A percentile compares a stretch with the other conserved stretches of the same genome.
Conservation (phyloP, 768 basidiomycete genomes). For the Phylloporus scabripes region DNA sequence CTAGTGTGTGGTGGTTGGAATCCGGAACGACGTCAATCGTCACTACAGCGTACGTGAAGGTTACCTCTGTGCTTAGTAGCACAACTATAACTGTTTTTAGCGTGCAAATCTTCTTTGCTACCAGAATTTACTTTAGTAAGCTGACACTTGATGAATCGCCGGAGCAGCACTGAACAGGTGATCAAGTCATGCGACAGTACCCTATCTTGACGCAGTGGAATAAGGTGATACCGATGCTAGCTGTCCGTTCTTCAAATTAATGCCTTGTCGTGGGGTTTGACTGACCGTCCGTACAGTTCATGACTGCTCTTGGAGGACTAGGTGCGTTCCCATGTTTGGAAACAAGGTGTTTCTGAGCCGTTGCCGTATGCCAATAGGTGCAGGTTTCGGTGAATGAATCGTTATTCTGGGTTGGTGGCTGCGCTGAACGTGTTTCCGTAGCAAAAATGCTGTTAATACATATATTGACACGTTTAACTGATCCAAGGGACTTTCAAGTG, state of each 20-base stretch:
- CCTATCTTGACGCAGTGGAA: slow-evolving; percentile 1
- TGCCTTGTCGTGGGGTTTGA: background rate
- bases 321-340: background rate
- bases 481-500: background rate
- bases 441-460: slow-evolving; percentile 1
- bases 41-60: slow-evolving; percentile 1
- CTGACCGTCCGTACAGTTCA: background rate
- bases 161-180: background rate
- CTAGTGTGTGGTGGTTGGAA: slow-evolving; percentile 3
- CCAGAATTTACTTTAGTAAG: slow-evolving; percentile 7
- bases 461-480: background rate
- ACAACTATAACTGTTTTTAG: background rate
- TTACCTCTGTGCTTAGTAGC: background rate
- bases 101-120: slow-evolving; percentile 6
- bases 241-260: slow-evolving; percentile 3
- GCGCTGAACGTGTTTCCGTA: background rate
- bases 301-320: slow-evolving; percentile 3
- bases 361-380: background rate
- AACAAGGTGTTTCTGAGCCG: background rate
- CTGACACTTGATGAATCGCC: background rate
- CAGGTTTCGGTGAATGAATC: slow-evolving; percentile 4
- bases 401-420: background rate
- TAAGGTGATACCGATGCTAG: background rate
- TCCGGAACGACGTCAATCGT: background rate
- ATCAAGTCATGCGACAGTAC: slow-evolving; percentile 5